Evolutionary conservation across 495 filamentous ascomycete genomes (phyloP).

Genomic region (Oleoguttula mirabilis): DNA sequence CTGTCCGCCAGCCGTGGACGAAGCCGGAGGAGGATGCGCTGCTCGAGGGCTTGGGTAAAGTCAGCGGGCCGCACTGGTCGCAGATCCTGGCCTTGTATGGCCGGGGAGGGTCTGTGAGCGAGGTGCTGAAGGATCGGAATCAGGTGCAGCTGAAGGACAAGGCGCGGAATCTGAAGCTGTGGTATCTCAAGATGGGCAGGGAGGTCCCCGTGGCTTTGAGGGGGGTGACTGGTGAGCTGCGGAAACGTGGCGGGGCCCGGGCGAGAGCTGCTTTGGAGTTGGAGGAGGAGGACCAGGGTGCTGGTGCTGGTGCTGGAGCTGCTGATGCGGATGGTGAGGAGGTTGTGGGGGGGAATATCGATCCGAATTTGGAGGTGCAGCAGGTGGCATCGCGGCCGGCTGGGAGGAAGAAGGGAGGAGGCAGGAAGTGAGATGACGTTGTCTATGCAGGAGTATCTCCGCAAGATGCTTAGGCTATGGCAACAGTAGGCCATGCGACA

Average conservation of each 20-base stretch:
- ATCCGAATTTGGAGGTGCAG: constrained; percentile 1
- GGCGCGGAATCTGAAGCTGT: constrained; percentile 84
- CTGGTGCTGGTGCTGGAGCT: no score
- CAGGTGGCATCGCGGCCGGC: no score
- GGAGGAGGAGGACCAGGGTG: constrained; percentile 24
- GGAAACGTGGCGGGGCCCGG: constrained; percentile 51
- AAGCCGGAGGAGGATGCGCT: constrained; percentile 83
- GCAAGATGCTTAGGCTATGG: background rate
- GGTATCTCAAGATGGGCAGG: constrained; percentile 85
- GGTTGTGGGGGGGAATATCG: background rate
- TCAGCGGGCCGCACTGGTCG: constrained; percentile 91
- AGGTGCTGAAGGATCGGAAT: constrained; percentile 81
- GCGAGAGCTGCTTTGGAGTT: constrained; percentile 31
- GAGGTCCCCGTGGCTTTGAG: constrained; percentile 88
- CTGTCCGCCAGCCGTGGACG: constrained; percentile 75
- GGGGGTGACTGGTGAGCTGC: constrained; percentile 85
- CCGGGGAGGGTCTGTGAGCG: constrained; percentile 65
- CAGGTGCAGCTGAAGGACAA: constrained; percentile 96
- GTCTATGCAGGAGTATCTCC: background rate
- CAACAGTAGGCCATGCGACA: background rate
- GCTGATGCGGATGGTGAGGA: constrained; percentile 2
- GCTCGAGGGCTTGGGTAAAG: constrained; percentile 81
- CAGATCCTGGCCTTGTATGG: constrained; percentile 88
- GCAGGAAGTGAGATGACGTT: no score
- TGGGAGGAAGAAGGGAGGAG: no score